A percentile compares a stretch with the other conserved stretches of the same genome.
Evolutionary conservation across 805 yeast genomes (phyloP).

Genomic region (Starmerella floricola): DNA sequence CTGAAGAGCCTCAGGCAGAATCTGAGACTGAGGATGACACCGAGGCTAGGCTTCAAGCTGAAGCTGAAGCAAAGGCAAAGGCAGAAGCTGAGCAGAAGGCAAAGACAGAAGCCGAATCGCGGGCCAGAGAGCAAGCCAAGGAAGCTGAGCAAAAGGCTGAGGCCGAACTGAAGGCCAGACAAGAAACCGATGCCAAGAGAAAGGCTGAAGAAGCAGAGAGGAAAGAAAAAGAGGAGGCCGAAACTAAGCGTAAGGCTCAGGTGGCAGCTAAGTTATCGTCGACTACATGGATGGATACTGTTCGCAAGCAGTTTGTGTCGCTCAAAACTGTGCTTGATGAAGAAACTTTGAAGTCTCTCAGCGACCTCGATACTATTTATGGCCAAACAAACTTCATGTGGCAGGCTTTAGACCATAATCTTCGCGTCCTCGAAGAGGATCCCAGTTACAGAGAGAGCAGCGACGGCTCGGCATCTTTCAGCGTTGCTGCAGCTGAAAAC

Average conservation of each 20-base stretch:
- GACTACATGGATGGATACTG: neutral
- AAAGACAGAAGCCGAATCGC: constrained; percentile 1
- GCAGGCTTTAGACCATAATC: constrained; percentile 20
- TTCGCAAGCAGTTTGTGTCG: neutral
- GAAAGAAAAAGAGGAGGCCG: neutral
- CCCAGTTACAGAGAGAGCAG: neutral
- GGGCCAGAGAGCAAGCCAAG: neutral
- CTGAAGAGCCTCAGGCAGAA: neutral
- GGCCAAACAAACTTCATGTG: constrained; percentile 18
- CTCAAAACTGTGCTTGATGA: neutral
- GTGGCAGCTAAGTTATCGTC: neutral
- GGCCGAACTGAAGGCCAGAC: constrained; percentile 1
- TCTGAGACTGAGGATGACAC: neutral
- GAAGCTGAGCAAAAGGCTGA: constrained; percentile 4
- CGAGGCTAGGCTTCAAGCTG: neutral
- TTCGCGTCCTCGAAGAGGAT: constrained; percentile 7
- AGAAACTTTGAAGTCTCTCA: neutral
- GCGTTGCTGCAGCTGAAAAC: neutral
- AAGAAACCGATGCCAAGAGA: neutral
- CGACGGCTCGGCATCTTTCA: neutral
- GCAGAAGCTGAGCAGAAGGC: neutral
- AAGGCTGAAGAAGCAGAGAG: neutral
- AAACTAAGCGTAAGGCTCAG: neutral
- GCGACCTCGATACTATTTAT: constrained; percentile 15
- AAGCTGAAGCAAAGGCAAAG: neutral